A percentile compares a stretch with the other conserved stretches of the same genome.
Conservation (phyloP, 1,284 basidiomycete species). For the Naganishia albida region DNA sequence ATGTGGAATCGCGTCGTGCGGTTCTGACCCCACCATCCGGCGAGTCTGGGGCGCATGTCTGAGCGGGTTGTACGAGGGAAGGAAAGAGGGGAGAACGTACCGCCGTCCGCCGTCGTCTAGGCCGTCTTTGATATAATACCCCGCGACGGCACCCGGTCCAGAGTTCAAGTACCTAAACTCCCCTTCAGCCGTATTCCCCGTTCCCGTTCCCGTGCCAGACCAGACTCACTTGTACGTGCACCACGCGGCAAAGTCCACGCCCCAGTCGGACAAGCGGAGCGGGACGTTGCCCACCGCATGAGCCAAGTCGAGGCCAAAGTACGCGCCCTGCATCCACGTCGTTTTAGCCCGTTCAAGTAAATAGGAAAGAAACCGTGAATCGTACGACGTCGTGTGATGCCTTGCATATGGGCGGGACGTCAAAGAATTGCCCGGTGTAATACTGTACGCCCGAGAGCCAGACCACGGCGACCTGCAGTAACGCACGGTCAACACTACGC, state of each 20-base stretch:
- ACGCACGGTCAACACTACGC: background rate
- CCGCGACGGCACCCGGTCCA: slow-evolving; percentile 93
- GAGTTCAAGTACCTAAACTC: slow-evolving; percentile 75
- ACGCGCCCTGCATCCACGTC: slow-evolving; percentile 65
- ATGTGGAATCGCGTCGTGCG: slow-evolving; percentile 84
- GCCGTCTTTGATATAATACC: slow-evolving; percentile 55
- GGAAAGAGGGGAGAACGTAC: slow-evolving; percentile 34
- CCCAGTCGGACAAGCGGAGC: slow-evolving; percentile 85
- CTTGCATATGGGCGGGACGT: slow-evolving; percentile 76
- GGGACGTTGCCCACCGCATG: slow-evolving; percentile 95
- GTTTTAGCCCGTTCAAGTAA: background rate
- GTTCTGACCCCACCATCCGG: slow-evolving; percentile 98
- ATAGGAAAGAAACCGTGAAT: background rate
- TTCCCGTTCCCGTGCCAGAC: background rate
- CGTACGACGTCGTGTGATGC: slow-evolving; percentile 66
- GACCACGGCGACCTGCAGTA: slow-evolving; percentile 73
- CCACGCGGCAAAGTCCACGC: slow-evolving; percentile 95
- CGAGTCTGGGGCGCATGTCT: slow-evolving; percentile 61
- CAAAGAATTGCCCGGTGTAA: slow-evolving; percentile 96
- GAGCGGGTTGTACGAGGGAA: background rate
- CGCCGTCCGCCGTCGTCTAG: slow-evolving; percentile 48
- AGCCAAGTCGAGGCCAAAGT: slow-evolving; percentile 94
- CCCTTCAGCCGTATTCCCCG: background rate
- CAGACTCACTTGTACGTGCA: slow-evolving; percentile 80
- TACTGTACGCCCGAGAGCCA: slow-evolving; percentile 91